These are phyloP conservation scores for Gnomoniopsis smithogilvyi DNA, from an alignment of 2,329 filamentous ascomycete species.

Conservation along the genomic window DNA sequence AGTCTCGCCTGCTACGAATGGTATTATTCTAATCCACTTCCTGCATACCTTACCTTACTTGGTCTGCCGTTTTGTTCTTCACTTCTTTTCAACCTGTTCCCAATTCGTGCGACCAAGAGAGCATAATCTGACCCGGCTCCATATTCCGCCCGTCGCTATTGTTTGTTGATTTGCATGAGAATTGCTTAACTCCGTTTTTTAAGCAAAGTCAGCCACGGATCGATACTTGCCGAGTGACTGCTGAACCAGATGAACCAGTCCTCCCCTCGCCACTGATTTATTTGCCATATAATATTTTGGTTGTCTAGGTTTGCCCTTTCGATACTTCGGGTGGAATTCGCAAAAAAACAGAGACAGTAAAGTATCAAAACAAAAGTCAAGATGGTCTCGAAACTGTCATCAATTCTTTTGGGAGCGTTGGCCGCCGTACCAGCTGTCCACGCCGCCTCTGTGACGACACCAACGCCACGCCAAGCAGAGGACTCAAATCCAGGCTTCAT, in stretches of 20 bases:
- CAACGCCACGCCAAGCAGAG: slow-evolving; percentile 2
- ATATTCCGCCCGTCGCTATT: not conserved
- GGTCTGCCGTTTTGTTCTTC: too few species aligned
- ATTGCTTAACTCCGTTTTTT: not conserved
- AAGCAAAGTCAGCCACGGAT: not conserved
- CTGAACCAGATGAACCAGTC: not conserved
- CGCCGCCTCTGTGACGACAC: slow-evolving; percentile 1
- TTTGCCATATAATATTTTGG: not conserved
- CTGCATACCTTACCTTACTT: too few species aligned
- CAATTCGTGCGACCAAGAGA: too few species aligned
- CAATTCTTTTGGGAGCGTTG: slow-evolving; percentile 10
- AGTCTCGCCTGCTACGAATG: too few species aligned
- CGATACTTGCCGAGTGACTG: not conserved
- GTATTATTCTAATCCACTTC: too few species aligned
- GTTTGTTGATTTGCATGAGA: not conserved
- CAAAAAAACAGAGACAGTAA: not conserved
- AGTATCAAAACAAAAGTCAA: not conserved
- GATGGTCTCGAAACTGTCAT: not conserved
- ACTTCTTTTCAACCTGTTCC: too few species aligned
- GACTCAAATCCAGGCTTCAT: slow-evolving; percentile 14
- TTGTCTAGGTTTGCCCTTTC: not conserved
- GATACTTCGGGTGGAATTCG: not conserved
- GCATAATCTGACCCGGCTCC: too few species aligned
- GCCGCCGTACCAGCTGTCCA: slow-evolving; percentile 10
- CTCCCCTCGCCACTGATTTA: not conserved